Evolutionary conservation across 345 rosid species (phyloP), one percentile per base, ranked within the genome.

Genomic region (Alliaria petiolata): DNA sequence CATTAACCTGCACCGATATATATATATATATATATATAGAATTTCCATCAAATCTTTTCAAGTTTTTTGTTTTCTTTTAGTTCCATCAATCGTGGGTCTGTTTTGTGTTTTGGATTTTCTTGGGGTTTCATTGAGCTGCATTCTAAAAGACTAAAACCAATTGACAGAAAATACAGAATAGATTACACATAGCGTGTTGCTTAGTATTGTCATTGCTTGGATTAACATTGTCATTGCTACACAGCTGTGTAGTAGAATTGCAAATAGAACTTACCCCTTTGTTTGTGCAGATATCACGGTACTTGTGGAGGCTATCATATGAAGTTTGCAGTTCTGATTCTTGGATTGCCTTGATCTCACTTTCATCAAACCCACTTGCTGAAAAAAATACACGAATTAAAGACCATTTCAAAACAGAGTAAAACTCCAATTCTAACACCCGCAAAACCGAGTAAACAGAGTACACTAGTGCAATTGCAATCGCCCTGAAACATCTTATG

Each of bases 281-380:
- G 62, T 7, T 76, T n/a, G 34, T 62, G 78, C 95, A 88, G 67
- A 85, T 22, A 4, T 35, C 60, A 65, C 87, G 80, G 76, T 83
- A 92, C 17, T 72, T 81, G 57, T 85, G 77, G 56, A 92, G 79
- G 25, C 50, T 67, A 55, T 65, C 50, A 20, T 75, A 61, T 85
- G 83, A 81, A n/a, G 73, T 57, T 40, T 56, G 64, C 67, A 75
- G 79, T 78, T 87, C 86, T 36, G 76, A 33, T 69, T 83, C 85
- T 80, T 89, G 64, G 69, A 81, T 79, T 25, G 86, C 82, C 51
- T 60, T 54, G 65, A 88, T 90, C 78, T 85, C 83, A 56, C 81
- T 69, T 49, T 83, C 86, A 35, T 80, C 26, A 38, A 84, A 61
- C 17, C 75, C 25, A 36, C 83, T 70, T 39, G 82, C 93, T 5